Evolutionary conservation across 176 grass and related monocot genomes (phyloP).

Genomic region (Chloris gayana): DNA sequence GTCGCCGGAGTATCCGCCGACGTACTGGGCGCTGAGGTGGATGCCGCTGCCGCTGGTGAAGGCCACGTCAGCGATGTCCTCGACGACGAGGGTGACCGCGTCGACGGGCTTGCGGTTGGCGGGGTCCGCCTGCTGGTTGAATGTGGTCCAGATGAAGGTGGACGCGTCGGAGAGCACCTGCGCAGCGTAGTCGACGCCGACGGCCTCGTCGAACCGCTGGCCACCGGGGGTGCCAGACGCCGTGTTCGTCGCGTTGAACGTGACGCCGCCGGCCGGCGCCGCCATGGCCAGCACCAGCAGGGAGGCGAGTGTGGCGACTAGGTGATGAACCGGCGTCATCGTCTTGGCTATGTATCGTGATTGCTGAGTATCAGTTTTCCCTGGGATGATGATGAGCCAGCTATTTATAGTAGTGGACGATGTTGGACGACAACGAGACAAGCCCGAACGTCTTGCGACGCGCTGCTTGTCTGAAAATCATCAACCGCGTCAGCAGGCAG

Average conservation of each 20-base stretch:
- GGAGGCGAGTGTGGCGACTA: not conserved
- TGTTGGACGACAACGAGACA: too few species aligned
- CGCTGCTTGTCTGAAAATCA: not conserved
- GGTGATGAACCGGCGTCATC: not conserved
- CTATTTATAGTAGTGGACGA: too few species aligned
- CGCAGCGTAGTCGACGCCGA: conserved; percentile 61
- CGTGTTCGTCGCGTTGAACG: conserved; percentile 63
- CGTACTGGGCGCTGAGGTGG: conserved; percentile 73
- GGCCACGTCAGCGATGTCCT: conserved; percentile 51
- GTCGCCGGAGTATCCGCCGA: conserved; percentile 61
- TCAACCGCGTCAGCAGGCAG: not conserved
- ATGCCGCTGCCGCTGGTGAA: conserved; percentile 55
- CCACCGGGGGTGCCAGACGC: conserved; percentile 54
- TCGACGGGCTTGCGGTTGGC: conserved; percentile 46
- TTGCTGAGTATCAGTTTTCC: too few species aligned
- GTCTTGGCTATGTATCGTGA: not conserved
- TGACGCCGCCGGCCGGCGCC: conserved; percentile 34
- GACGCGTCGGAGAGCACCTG: conserved; percentile 65
- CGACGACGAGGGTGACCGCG: conserved; percentile 51
- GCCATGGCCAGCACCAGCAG: conserved; percentile 11
- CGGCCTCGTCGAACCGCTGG: conserved; percentile 49
- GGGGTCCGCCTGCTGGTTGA: conserved; percentile 34
- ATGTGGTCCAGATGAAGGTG: conserved; percentile 62
- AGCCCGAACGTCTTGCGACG: too few species aligned
- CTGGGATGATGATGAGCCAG: too few species aligned